Percentiles rank a stretch among this genome's conserved stretches.
Evolutionary conservation across 768 basidiomycete genomes (phyloP).

Genomic region (Lentinula guzmanii): DNA sequence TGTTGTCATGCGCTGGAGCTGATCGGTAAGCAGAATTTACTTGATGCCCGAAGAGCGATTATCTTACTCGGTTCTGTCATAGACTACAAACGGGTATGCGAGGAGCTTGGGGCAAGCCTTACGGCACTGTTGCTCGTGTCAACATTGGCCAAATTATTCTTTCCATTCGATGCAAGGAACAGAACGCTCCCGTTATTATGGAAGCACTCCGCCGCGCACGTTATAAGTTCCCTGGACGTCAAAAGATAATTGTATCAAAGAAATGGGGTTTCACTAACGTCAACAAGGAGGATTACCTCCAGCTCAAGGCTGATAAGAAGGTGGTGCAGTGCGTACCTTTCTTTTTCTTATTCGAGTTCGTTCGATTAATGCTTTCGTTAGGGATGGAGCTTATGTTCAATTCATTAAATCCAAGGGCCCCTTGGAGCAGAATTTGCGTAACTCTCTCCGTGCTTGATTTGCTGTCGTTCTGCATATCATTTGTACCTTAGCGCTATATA

Average conservation of each 20-base stretch:
- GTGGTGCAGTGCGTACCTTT: constrained; percentile 69
- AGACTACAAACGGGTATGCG: constrained; percentile 97
- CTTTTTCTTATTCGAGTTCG: background rate
- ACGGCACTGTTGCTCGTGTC: constrained; percentile 92
- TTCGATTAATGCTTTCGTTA: constrained; percentile 19
- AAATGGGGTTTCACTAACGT: constrained; percentile 99
- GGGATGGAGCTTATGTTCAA: constrained; percentile 94
- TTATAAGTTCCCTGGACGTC: constrained; percentile 99
- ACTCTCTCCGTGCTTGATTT: constrained; percentile 68
- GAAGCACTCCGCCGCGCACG: constrained; percentile 97
- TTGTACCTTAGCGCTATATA: background rate
- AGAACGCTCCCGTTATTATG: constrained; percentile 81
- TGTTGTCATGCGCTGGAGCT: constrained; percentile 98
- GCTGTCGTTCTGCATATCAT: constrained; percentile 2
- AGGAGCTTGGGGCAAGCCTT: constrained; percentile 99
- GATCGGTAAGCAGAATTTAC: constrained; percentile 61
- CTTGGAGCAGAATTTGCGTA: constrained; percentile 79
- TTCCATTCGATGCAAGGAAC: constrained; percentile 85
- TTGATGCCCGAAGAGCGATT: background rate
- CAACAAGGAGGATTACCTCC: constrained; percentile 80
- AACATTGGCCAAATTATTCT: constrained; percentile 95
- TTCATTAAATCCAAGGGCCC: constrained; percentile 88
- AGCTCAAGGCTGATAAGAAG: constrained; percentile 85
- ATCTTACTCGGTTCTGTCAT: background rate
- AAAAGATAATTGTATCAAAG: constrained; percentile 95